Evolutionary conservation across 179 eudicot species (phyloP), one percentile per base, ranked within the genome.

Genomic region (Nepenthes alata): DNA sequence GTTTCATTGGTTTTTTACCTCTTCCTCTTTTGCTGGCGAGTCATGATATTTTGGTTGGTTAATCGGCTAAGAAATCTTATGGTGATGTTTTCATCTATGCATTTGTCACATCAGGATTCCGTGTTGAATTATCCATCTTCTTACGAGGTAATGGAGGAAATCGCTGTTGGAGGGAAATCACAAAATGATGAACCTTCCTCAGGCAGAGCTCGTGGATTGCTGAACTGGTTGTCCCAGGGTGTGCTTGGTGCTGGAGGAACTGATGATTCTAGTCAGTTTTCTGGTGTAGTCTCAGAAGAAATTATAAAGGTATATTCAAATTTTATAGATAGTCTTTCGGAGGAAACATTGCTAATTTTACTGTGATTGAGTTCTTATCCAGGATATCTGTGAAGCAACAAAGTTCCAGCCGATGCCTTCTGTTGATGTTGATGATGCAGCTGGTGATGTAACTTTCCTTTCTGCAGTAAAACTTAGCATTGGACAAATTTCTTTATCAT

Each of bases 181-280:
- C 69, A 57, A 61, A 74, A 67, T 70, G 88, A 85, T 59, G 91
- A 86, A 57, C 78, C 67, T 58, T 55, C 79, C 53, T 71, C 89
- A 37, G 75, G 74, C 67, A 83, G 67, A 77, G 69, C 88, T 60
- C 90, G 93, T 71, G 95, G 98, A 72, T 93, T 97, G 98, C 66
- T 93, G 73, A 86, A 89, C 64, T 93, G 98, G 98, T 76, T 93
- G 56, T 93, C 98, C 59, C 87, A 79, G 70, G 98, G 98, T 61
- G 85, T 93, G 79, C 95, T 93, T 64, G 98, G 98, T 72, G 98
- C 90, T 65, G 96, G 96, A 39, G 98, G 98, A 74, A 89, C 97
- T 48, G 94, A 86, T 73, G 98, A 89, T 77, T 86, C 98, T 56
- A 79, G 78, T 68, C 93, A 87, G 73, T 93, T 93, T 78, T 93